phyloP scores from a whole-genome alignment of 495 filamentous ascomycete genomes.

The Neurospora sp. region DNA sequence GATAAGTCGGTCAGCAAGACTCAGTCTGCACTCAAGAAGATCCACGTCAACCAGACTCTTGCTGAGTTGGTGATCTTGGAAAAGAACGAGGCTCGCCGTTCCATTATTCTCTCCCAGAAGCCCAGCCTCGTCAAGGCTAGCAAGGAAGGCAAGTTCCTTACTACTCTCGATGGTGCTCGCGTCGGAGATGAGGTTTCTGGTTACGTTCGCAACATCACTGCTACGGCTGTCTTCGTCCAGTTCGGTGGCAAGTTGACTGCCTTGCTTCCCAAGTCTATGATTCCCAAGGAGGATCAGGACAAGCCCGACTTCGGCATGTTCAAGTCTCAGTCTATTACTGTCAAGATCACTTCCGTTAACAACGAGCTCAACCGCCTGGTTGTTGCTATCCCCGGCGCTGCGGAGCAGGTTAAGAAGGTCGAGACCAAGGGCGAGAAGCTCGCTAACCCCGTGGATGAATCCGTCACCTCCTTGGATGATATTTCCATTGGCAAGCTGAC shows the following conservation, averaged over 20 bases:
- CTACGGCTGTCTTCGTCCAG: conserved; percentile 69
- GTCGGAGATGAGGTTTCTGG: conserved; percentile 61
- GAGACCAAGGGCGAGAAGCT: conserved; percentile 13
- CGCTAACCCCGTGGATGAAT: conserved; percentile 59
- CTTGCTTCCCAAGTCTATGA: conserved; percentile 62
- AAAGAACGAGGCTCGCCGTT: conserved; percentile 61
- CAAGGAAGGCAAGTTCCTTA: conserved; percentile 53
- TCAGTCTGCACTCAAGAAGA: conserved; percentile 59
- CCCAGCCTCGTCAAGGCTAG: conserved; percentile 69
- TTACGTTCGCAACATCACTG: conserved; percentile 75
- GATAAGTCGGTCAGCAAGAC: conserved; percentile 73
- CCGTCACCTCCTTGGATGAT: conserved; percentile 54
- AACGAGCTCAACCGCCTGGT: conserved; percentile 29
- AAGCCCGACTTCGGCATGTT: conserved; percentile 66
- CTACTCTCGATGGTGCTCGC: conserved; percentile 55
- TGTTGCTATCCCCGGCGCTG: conserved; percentile 24
- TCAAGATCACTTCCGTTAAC: conserved; percentile 63
- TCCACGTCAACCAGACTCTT: conserved; percentile 71
- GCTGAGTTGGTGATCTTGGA: conserved; percentile 75
- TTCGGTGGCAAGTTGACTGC: conserved; percentile 71
- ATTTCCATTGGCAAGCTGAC: conserved; percentile 63
- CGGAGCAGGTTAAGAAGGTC: conserved; percentile 14
- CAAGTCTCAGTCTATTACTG: conserved; percentile 59
- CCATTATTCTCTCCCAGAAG: conserved; percentile 69
- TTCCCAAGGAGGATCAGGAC: conserved; percentile 55